Base-by-base conservation (phyloP, 495 filamentous ascomycete species). In the Haplographium delicatum region DNA sequence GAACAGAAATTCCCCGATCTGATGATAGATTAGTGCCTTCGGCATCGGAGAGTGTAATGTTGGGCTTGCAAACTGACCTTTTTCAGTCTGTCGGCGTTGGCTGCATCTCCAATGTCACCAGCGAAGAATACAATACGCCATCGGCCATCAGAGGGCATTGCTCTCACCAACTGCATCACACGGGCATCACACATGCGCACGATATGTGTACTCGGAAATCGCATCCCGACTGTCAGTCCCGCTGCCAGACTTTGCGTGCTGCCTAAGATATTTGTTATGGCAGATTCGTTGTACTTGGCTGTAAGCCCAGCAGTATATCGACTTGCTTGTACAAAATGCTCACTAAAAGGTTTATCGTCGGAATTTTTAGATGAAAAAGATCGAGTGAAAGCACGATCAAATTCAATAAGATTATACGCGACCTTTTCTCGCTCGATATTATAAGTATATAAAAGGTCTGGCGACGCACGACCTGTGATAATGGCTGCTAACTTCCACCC, bases 401-500 rank as follows among this genome's bases (percentile, higher is more conserved):
- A 90, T 27, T 82, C 79, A 52, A 91, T 86, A 30, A 93, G 65
- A 43, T 85, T 76, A n/a, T 75, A 70, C 2, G 86, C 86, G 15
- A 83, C 80, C 54, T 75, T 75, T 57, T 81, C 71, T 3, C 86
- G 73, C 63, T 91, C 87, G 4, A 76, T 56, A 5, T 84, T 75
- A 53, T 90, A 91, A 3, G 86, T 86, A 55, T 80, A 65, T 1
- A 90, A 68, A 3, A 89, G 55, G 1, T 69, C 70, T 2, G 75
- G 75, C 10, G 58, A 51, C 2, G 82, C 79, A 34, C 73, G 66
- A 10, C 81, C 81, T 26, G 68, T 75, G 10, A 89, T 62, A 0
- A 91, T 74, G 22, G 75, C 64, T 1, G 78, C 84, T 4, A 93
- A 69, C 65, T 93, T 91, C 87, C 86, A 91, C 16, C 86, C 86